A percentile compares a stretch with the other conserved stretches of the same genome.
These are phyloP conservation scores for Annulohypoxylon moriforme DNA, from an alignment of 495 filamentous ascomycete species.

Conservation along the genomic window DNA sequence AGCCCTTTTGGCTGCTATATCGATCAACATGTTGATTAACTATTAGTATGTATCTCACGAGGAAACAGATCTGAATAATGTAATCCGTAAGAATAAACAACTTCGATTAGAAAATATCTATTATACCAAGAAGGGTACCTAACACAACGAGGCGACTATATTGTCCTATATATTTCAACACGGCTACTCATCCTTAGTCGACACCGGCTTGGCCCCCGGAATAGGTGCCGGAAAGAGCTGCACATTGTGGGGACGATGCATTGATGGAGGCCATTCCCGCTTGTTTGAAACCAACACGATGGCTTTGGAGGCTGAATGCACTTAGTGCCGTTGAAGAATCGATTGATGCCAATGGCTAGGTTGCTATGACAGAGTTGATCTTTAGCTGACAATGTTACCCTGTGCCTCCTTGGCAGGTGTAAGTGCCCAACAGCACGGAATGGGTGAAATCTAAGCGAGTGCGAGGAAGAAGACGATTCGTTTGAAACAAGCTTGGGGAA, in stretches of 20 bases:
- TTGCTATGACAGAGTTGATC: neutral
- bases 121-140: neutral
- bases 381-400: neutral
- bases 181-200: neutral
- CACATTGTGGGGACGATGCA: slow-evolving; percentile 10
- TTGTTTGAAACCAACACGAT: slow-evolving; percentile 4
- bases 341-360: neutral
- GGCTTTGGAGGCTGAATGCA: slow-evolving; percentile 10
- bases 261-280: slow-evolving; percentile 3
- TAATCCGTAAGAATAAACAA: neutral
- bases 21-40: neutral
- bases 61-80: no score
- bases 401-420: slow-evolving; percentile 5
- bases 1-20: neutral
- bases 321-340: neutral
- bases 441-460: neutral
- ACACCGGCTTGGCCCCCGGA: neutral
- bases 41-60: no score
- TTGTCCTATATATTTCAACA: slow-evolving; percentile 14
- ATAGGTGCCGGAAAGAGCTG: neutral
- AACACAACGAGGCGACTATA: slow-evolving; percentile 8
- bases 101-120: slow-evolving; percentile 12
- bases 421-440: neutral
- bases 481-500: neutral
- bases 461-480: neutral